Evolutionary conservation across 1,139 yeast species (phyloP).

Genomic region (Blastobotrys capitulatus): DNA sequence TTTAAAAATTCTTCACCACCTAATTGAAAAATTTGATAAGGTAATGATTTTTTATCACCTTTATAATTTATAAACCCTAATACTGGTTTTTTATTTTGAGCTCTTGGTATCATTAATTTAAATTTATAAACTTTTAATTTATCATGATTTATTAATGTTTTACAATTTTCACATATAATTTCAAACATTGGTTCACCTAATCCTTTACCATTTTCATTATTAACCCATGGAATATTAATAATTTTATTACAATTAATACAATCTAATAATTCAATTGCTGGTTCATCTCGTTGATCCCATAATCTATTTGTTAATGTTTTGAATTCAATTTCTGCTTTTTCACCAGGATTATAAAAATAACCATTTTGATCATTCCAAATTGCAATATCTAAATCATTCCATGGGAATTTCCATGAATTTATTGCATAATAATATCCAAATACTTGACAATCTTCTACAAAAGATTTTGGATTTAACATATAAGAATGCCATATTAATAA

Average conservation of each 20-base stretch:
- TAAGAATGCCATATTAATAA: slow-evolving; percentile 41
- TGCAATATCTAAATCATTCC: slow-evolving; percentile 25
- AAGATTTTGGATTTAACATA: slow-evolving; percentile 32
- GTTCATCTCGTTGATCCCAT: slow-evolving; percentile 2
- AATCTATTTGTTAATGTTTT: not conserved
- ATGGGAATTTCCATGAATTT: not conserved
- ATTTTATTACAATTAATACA: not conserved
- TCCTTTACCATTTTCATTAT: not conserved
- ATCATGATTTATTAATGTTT: slow-evolving; percentile 7
- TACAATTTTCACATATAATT: slow-evolving; percentile 8
- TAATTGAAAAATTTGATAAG: not conserved
- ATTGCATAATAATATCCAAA: not conserved
- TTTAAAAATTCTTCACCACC: not conserved
- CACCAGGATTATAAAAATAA: slow-evolving; percentile 23
- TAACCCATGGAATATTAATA: not conserved
- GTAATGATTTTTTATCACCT: not conserved
- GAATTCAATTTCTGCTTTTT: not conserved
- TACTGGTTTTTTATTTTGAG: not conserved
- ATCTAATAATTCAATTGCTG: not conserved
- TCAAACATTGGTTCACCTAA: slow-evolving; percentile 6
- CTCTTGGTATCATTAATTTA: not conserved
- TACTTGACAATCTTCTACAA: slow-evolving; percentile 30
- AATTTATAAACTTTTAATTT: slow-evolving; percentile 12
- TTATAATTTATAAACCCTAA: not conserved
- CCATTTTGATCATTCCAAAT: slow-evolving; percentile 16